These are phyloP conservation scores for Microstegium vimineum DNA, from an alignment of 176 grass and related monocot genomes.

Conservation along the genomic window DNA sequence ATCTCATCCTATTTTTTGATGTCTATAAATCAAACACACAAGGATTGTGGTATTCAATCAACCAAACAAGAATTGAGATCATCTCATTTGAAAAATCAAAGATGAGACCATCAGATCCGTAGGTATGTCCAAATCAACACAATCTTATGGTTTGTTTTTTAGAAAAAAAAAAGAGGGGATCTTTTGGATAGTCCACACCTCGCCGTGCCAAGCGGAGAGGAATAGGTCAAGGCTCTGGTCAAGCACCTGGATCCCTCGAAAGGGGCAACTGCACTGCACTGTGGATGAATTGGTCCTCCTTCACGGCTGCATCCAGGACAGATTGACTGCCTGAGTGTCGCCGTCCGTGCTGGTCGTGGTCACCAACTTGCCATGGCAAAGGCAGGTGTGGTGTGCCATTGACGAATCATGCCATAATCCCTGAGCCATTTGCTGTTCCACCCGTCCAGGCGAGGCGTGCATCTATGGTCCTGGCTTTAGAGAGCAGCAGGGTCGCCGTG, in stretches of 20 bases:
- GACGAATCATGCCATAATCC: not conserved
- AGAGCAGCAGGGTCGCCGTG: not conserved
- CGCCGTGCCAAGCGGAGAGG: no score
- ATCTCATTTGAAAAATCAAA: no score
- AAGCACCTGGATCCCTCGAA: not conserved
- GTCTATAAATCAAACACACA: no score
- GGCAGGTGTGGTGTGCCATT: not conserved
- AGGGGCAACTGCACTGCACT: not conserved
- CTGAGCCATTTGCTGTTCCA: not conserved
- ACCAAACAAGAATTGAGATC: no score
- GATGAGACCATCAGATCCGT: no score
- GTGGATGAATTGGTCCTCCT: not conserved
- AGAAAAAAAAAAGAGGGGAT: no score
- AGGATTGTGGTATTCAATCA: no score
- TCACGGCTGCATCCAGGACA: not conserved
- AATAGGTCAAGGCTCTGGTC: not conserved
- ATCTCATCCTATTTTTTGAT: no score
- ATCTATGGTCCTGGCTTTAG: not conserved
- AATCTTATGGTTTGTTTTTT: no score
- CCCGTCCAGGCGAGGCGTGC: not conserved
- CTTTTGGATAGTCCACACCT: no score
- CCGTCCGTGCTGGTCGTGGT: not conserved
- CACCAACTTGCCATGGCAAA: not conserved
- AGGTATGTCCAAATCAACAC: no score
- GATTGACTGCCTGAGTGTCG: not conserved